phyloP scores from a whole-genome alignment of 306 rosid species.

The Sindora glabra region DNA sequence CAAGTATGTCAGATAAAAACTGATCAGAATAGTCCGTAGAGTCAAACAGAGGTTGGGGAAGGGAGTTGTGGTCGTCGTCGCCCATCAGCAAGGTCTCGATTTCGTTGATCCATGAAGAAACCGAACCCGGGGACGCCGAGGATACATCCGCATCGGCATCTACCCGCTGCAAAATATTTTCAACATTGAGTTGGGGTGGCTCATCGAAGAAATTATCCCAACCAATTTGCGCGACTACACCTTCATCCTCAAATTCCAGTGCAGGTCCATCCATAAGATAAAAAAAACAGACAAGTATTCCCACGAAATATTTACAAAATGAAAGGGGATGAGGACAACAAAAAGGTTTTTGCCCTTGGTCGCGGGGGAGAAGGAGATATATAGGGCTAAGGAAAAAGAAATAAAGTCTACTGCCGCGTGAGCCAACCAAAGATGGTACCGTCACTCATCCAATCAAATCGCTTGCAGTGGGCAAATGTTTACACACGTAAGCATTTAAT shows the following conservation, averaged over 20 bases:
- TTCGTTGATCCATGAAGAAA: slow-evolving; percentile 25
- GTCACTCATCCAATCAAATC: background rate
- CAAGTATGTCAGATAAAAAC: slow-evolving; percentile 39
- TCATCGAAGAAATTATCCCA: slow-evolving; percentile 27
- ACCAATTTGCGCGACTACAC: slow-evolving; percentile 17
- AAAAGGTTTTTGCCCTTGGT: background rate
- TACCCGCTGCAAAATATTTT: slow-evolving; percentile 11
- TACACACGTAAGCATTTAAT: too few species aligned
- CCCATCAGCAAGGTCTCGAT: slow-evolving; percentile 54
- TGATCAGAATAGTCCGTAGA: slow-evolving; percentile 17
- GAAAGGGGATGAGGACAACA: background rate
- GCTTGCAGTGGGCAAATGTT: background rate
- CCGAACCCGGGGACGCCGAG: slow-evolving; percentile 12
- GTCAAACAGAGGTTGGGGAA: slow-evolving; percentile 2
- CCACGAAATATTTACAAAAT: background rate
- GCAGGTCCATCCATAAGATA: background rate
- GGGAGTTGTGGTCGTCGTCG: slow-evolving; percentile 17
- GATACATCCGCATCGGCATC: background rate
- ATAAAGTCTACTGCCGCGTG: background rate
- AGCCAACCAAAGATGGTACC: background rate
- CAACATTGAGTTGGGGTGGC: background rate
- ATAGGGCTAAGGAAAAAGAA: background rate
- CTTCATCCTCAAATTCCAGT: slow-evolving; percentile 19
- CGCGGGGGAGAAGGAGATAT: background rate
- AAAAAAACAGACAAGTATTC: background rate